Evolutionary conservation across 2,329 filamentous ascomycete species (phyloP).

Genomic region (Aureobasidium sp.): DNA sequence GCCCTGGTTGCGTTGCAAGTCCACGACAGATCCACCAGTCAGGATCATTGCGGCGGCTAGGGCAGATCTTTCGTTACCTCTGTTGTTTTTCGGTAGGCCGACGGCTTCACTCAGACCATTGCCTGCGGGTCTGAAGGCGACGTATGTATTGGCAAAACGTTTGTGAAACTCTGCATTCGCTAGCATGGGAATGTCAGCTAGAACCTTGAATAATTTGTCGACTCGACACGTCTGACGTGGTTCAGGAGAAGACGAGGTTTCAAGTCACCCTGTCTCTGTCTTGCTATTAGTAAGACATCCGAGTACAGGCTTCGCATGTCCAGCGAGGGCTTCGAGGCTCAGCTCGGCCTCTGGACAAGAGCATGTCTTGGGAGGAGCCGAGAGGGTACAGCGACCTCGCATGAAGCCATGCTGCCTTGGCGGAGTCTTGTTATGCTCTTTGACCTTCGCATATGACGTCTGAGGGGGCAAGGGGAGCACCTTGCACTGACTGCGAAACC

Average conservation of each 20-base stretch:
- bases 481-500: constrained; percentile 7
- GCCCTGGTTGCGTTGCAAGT: background rate
- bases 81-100: constrained; percentile 5
- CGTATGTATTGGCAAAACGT: constrained; percentile 12
- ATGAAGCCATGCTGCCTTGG: constrained; percentile 1
- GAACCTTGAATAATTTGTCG: background rate
- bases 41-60: background rate
- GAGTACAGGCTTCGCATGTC: background rate
- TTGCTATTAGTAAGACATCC: background rate
- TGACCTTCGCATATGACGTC: constrained; percentile 1
- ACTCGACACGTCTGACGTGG: constrained; percentile 2
- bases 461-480: constrained; percentile 7
- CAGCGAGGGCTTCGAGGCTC: background rate
- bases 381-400: background rate
- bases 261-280: background rate
- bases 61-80: background rate
- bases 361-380: background rate
- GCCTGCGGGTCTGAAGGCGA: constrained; percentile 1
- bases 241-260: background rate
- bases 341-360: background rate
- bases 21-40: background rate
- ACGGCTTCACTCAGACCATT: constrained; percentile 2
- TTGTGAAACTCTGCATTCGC: constrained; percentile 12
- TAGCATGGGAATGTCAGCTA: constrained; percentile 10
- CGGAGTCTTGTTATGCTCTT: background rate